Base-by-base conservation (phyloP, 768 basidiomycete genomes). In the Dioszegia hungarica region DNA sequence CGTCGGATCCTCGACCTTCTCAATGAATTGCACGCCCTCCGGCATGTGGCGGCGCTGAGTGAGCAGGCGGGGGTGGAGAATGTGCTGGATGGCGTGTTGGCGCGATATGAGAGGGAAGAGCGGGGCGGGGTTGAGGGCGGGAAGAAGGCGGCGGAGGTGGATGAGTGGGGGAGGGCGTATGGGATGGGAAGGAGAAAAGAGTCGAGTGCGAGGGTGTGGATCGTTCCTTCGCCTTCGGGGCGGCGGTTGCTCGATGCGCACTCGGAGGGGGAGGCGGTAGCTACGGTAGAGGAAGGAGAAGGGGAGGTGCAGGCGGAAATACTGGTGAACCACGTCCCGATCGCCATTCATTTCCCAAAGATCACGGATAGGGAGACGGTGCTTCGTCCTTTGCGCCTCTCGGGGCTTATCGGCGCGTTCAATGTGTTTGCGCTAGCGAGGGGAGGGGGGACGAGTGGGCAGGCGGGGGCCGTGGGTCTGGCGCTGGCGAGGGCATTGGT, bases 371-470 rank as follows among this genome's bases (percentile, higher is more conserved):
- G 93, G 39, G 89, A 94, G 70, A 81, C 83, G 14, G 80, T 93
- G 52, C 80, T 91, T 20, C 84, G 88, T 17, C 92, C 95, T 0
- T 79, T 99, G 59, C 87, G 86, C 66, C 78, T 97, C 22, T 84
- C 90, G 0, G 89, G 90, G 20, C 79, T 87, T 25, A 76, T 97
- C 11, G 91, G 91, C 19, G 88, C 85, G 25, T 98, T 85, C 79
- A 98, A 85, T 70, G 79, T 84, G 24, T 81, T 81, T 57, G 82
- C 86, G 14, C 79, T 91, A 36, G 84, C 84, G 29, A 81, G 88
- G 27, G 91, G 91, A 4, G 93, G 93, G 14, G 94, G 94, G 1
- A 85, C 83, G n/a, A 86, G 88, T 0, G 91, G 93, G 2, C 92
- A 97, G 73, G 86, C 90, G n/a, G 90, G 86, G 17, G 92, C 92